These are phyloP conservation scores for Cryptococcus sp. DNA, from an alignment of 1,284 basidiomycete species.

Conservation along the genomic window DNA sequence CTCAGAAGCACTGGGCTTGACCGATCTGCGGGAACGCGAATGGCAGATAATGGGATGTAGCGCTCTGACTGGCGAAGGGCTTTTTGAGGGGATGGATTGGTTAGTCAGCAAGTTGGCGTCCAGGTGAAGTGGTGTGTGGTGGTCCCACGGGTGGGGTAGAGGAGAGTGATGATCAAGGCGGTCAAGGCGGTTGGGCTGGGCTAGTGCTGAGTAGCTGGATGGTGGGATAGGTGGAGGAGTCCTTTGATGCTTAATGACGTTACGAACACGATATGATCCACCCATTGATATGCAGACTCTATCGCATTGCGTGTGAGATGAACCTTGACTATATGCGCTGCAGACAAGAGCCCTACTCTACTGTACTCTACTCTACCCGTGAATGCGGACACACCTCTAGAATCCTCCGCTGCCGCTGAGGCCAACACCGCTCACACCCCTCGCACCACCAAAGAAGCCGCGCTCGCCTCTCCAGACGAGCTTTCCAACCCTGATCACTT, in stretches of 20 bases:
- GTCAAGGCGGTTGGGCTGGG: no score
- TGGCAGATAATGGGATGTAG: conserved; percentile 60
- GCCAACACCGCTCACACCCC: conserved; percentile 34
- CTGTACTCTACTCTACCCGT: no score
- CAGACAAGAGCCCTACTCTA: no score
- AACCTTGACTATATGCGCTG: no score
- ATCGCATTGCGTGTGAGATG: not conserved
- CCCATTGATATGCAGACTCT: not conserved
- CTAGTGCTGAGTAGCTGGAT: no score
- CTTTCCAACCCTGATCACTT: conserved; percentile 70
- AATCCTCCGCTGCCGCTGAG: conserved; percentile 40
- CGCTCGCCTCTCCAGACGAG: conserved; percentile 50
- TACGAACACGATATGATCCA: not conserved
- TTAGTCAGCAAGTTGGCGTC: conserved; percentile 45
- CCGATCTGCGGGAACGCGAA: conserved; percentile 56
- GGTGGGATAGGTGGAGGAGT: no score
- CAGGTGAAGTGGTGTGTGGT: conserved; percentile 2
- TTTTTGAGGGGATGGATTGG: conserved; percentile 54
- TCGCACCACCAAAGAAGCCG: conserved; percentile 20
- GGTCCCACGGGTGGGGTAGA: not conserved
- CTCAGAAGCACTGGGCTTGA: conserved; percentile 55
- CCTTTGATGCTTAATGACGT: no score
- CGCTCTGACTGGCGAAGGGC: conserved; percentile 53
- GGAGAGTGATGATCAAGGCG: not conserved
- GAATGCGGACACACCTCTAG: not conserved